Evolutionary conservation across 768 basidiomycete genomes (phyloP).

Genomic region (Mycena kentingensis): DNA sequence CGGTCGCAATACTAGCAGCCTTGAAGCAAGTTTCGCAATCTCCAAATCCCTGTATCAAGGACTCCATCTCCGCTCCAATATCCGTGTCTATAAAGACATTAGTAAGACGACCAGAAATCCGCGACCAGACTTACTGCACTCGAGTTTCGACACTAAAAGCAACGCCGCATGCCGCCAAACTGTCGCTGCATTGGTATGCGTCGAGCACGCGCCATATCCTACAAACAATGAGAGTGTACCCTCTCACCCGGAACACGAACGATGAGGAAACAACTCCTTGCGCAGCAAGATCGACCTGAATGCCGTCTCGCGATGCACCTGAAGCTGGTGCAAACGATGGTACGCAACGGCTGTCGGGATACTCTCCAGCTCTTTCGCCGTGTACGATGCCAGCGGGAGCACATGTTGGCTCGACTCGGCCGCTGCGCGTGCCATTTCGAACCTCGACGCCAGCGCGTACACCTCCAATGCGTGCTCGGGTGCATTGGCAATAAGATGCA

Average conservation of each 20-base stretch:
- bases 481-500: conserved; percentile 59
- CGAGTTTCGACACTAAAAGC: conserved; percentile 46
- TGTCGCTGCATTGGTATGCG: conserved; percentile 46
- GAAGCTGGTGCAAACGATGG: conserved; percentile 62
- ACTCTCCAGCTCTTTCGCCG: conserved; percentile 44
- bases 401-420: conserved; percentile 61
- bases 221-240: no score
- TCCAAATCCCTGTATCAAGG: conserved; percentile 46
- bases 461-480: conserved; percentile 55
- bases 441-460: conserved; percentile 55
- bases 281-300: conserved; percentile 52
- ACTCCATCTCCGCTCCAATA: conserved; percentile 66
- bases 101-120: conserved; percentile 10
- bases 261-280: conserved; percentile 73
- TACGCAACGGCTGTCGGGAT: conserved; percentile 62
- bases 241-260: conserved; percentile 30
- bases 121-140: conserved; percentile 46
- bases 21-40: conserved; percentile 57
- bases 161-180: conserved; percentile 56
- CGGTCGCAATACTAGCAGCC: conserved; percentile 63
- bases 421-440: conserved; percentile 49
- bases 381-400: conserved; percentile 61
- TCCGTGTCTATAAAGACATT: conserved; percentile 52
- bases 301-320: conserved; percentile 54
- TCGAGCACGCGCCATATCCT: conserved; percentile 63